Base-by-base conservation (phyloP, 2,329 filamentous ascomycete species). In the Trichothecium roseum region DNA sequence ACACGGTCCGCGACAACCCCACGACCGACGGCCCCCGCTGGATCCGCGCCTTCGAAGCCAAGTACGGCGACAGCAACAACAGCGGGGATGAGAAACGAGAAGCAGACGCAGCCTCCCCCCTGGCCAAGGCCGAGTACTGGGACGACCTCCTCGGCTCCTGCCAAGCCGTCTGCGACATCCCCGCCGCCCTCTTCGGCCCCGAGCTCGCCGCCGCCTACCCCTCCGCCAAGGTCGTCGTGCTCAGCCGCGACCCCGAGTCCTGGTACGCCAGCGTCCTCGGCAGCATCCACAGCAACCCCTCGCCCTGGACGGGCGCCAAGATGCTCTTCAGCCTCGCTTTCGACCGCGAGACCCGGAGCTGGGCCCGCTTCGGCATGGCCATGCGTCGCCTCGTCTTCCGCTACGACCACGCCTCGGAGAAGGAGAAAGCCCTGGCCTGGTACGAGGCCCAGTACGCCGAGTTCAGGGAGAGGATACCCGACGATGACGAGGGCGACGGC, bases 161-260 rank as follows among this genome's bases (percentile, higher is more conserved):
- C 44, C 63, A 73, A n/a, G 66, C 65, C 16, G 73, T 68, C 8
- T 64, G 66, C 37, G 72, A 72, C 32, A 51, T 74, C 13, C 75
- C 79, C 2, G 58, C 74, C 1, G 60, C 72, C 27, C 79, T 77
- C 45, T 58, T 62, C 44, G 54, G 52, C 33, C 38, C 49, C 35
- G 57, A 62, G 34, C 47, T 62, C 9, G 56, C 59, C 20, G 49
- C 47, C 20, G 29, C 43, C 8, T 54, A 54, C 33, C 54, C 54
- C 5, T 55, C 60, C 10, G 59, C 59, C 34, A 61, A 60, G 39
- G 50, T 60, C 30, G 40, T 62, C 38, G 54, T 62, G 33, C 47
- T 62, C 30, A 60, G 55, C 45, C 56, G 59, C 34, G 59, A 62
- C 32, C 48, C 54, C n/a, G 57, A 61, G 24, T 40, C 42, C 22